Percentiles rank a stretch among this genome's conserved stretches.
Evolutionary conservation across 306 rosid species (phyloP).

Genomic region (Quercus cerris): DNA sequence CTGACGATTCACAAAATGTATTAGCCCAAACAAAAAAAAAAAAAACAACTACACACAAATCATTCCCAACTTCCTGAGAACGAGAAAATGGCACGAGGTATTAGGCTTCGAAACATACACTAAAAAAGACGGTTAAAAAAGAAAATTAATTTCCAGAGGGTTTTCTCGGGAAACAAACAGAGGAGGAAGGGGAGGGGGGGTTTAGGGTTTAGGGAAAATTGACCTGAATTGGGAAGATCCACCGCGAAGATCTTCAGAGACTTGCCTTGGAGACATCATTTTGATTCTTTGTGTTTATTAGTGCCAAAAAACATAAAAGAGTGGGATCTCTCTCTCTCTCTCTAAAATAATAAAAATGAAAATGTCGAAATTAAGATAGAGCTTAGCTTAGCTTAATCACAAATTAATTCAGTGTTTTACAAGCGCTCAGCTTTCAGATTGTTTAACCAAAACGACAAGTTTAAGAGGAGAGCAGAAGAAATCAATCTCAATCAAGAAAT

Average conservation of each 20-base stretch:
- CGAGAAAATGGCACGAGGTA: neutral
- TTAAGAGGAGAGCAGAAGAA: neutral
- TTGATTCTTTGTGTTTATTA: neutral
- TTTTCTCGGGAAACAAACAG: conserved; percentile 17
- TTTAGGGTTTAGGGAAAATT: neutral
- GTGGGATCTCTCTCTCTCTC: too few species aligned
- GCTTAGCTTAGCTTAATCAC: neutral
- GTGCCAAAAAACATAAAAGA: too few species aligned
- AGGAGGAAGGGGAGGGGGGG: neutral
- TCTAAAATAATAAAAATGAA: too few species aligned
- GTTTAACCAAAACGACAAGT: neutral
- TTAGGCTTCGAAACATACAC: neutral
- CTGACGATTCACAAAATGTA: neutral
- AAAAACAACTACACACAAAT: neutral
- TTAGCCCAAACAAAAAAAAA: neutral
- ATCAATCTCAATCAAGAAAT: neutral
- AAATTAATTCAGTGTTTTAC: neutral
- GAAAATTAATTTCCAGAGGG: neutral
- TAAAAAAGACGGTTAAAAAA: neutral
- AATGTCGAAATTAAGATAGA: neutral
- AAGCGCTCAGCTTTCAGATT: neutral
- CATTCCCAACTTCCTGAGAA: neutral
- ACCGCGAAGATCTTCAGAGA: conserved; percentile 68
- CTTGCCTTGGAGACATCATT: conserved; percentile 81
- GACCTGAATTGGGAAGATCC: conserved; percentile 77